Evolutionary conservation across 106 monocot genomes (phyloP).

Genomic region (Dioscorea dumetorum): DNA sequence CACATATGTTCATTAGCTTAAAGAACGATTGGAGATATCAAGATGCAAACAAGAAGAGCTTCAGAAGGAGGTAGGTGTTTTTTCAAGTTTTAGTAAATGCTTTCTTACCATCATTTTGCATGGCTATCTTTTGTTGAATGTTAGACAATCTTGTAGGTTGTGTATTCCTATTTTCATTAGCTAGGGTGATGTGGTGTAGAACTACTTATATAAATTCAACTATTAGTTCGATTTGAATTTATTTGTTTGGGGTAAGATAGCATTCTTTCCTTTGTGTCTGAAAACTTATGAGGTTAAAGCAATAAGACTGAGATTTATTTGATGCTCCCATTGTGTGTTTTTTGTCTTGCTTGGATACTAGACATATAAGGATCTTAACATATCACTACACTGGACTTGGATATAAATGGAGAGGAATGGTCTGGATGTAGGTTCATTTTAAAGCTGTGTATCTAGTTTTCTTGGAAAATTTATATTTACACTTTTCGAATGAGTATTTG

Average conservation of each 20-base stretch:
- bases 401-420: too few relatives aligned
- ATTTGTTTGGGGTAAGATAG: background rate
- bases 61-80: constrained; percentile 50
- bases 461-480: too few relatives aligned
- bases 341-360: too few relatives aligned
- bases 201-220: background rate
- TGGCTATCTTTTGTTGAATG: background rate
- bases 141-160: background rate
- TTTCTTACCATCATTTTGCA: background rate
- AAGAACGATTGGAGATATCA: constrained; percentile 47
- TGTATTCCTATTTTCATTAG: background rate
- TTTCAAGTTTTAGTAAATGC: background rate
- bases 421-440: too few relatives aligned
- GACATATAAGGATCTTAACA: too few relatives aligned
- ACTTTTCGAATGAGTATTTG: too few relatives aligned
- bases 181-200: background rate
- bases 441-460: too few relatives aligned
- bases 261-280: too few relatives aligned
- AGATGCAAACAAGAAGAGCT: constrained; percentile 52
- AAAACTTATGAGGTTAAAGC: too few relatives aligned
- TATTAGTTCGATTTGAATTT: background rate
- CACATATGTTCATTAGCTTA: constrained; percentile 28
- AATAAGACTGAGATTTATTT: too few relatives aligned
- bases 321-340: too few relatives aligned
- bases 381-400: too few relatives aligned